Evolutionary conservation across 2,329 filamentous ascomycete genomes (phyloP).

Genomic region (Fusarium vanettenii): DNA sequence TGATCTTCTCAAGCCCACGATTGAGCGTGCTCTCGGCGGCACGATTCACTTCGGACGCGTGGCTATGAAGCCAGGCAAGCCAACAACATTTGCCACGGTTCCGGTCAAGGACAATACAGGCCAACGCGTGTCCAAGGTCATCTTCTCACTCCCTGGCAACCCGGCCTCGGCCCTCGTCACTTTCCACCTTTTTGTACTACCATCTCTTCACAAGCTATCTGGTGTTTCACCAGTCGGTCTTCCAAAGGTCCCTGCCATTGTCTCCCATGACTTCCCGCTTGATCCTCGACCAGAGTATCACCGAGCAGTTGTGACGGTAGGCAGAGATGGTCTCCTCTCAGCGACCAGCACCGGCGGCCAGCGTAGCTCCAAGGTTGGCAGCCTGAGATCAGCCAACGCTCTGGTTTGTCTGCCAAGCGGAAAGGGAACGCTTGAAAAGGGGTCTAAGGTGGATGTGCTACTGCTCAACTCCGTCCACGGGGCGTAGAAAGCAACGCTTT

Average conservation of each 20-base stretch:
- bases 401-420: slow-evolving; percentile 79
- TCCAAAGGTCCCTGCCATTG: slow-evolving; percentile 75
- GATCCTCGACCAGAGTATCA: slow-evolving; percentile 93
- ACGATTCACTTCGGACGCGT: slow-evolving; percentile 97
- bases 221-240: slow-evolving; percentile 77
- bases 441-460: slow-evolving; percentile 79
- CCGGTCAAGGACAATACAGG: slow-evolving; percentile 71
- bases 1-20: slow-evolving; percentile 94
- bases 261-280: slow-evolving; percentile 78
- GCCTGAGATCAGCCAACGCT: slow-evolving; percentile 88
- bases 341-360: slow-evolving; percentile 90
- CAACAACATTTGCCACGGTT: slow-evolving; percentile 94
- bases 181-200: slow-evolving; percentile 93
- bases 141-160: slow-evolving; percentile 95
- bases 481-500: slow-evolving; percentile 7
- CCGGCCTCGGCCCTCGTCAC: slow-evolving; percentile 94
- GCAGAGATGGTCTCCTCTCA: slow-evolving; percentile 73
- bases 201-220: slow-evolving; percentile 80
- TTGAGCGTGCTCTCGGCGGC: slow-evolving; percentile 89
- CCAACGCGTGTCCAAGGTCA: slow-evolving; percentile 71
- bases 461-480: slow-evolving; percentile 72
- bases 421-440: slow-evolving; percentile 73
- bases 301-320: slow-evolving; percentile 78
- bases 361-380: slow-evolving; percentile 89
- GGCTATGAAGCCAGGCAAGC: slow-evolving; percentile 97